Evolutionary conservation across 2,329 filamentous ascomycete genomes (phyloP), one percentile per base, ranked within the genome.

Genomic region (Colletotrichum australisinense): DNA sequence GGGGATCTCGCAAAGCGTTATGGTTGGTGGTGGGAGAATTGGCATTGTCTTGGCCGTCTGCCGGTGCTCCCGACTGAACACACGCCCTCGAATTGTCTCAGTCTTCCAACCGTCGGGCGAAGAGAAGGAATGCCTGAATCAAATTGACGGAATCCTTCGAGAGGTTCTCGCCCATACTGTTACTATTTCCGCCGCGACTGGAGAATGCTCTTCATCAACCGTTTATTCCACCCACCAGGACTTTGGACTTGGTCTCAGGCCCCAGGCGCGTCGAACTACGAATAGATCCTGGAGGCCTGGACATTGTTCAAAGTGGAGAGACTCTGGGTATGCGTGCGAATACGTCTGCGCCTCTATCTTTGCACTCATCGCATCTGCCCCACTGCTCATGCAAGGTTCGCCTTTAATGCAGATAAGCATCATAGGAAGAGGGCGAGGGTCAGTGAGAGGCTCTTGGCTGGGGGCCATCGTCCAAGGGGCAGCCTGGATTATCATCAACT

Each of bases 11-110:
- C 49, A 11, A 69, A 69, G 28, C 28, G 58, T 24, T 35, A 26
- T 59, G 55, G 55, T 28, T 62, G 70, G 66, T 46, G 53, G 58
- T 52, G 67, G 42, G 53, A 32, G 32, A 22, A n/a, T 59, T 35
- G 53, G 59, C 59, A 24, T 19, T 42, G 32, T 35, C 70, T 73
- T 73, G 66, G 70, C 66, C 68, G 16, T 12, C 14, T 69, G 66
- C 69, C 69, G 59, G n/a, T 19, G 35, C 22, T 72, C 42, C 69
- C 65, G 65, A 59, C 59, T 46, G 24, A 72, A 53, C 28, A 55
- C 53, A 3, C 38, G 59, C 42, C 60, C 30, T 24, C 35, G 22
- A 14, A 52, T 68, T 28, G 14, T 46, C 22, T 32, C 42, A 49
- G 7, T n/a, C 8, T 49, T 22, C 19, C 42, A 30, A 32, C 46